Evolutionary conservation across 306 rosid species (phyloP).

Genomic region (Corylus avellana): DNA sequence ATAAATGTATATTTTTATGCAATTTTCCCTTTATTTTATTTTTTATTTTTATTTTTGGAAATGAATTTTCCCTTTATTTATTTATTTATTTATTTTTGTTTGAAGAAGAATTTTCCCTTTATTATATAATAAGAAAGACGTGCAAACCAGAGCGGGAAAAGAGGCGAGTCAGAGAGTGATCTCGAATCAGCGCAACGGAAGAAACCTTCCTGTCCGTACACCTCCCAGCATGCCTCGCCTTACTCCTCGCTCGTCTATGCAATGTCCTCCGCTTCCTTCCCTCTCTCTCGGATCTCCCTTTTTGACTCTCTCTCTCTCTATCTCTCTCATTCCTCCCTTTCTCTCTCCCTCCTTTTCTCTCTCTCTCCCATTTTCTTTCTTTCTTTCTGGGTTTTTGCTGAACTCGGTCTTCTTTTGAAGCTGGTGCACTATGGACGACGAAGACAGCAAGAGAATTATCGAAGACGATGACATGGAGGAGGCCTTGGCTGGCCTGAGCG

Average conservation of each 20-base stretch:
- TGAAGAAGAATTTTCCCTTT: no score
- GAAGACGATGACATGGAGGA: conserved; percentile 78
- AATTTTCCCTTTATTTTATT: no score
- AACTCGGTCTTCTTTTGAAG: not conserved
- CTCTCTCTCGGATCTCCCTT: conserved; percentile 33
- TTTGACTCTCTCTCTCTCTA: conserved; percentile 23
- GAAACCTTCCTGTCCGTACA: conserved; percentile 38
- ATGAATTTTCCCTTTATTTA: no score
- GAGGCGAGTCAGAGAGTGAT: no score
- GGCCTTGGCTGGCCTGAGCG: conserved; percentile 50
- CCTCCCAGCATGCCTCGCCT: conserved; percentile 41
- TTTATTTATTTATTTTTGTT: no score
- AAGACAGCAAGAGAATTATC: conserved; percentile 16
- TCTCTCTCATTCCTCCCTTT: conserved; percentile 11
- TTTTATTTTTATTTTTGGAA: no score
- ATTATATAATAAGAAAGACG: not conserved
- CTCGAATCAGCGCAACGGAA: not conserved
- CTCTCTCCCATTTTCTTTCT: conserved; percentile 2
- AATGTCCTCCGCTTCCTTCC: conserved; percentile 33
- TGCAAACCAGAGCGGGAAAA: no score
- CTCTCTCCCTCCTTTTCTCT: not conserved
- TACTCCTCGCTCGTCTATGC: conserved; percentile 32
- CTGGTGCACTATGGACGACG: conserved; percentile 51
- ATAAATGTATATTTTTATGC: no score
- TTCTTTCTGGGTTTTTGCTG: conserved; percentile 6